Evolutionary conservation across 2,329 filamentous ascomycete genomes (phyloP).

Genomic region (Ophiostoma quercus): DNA sequence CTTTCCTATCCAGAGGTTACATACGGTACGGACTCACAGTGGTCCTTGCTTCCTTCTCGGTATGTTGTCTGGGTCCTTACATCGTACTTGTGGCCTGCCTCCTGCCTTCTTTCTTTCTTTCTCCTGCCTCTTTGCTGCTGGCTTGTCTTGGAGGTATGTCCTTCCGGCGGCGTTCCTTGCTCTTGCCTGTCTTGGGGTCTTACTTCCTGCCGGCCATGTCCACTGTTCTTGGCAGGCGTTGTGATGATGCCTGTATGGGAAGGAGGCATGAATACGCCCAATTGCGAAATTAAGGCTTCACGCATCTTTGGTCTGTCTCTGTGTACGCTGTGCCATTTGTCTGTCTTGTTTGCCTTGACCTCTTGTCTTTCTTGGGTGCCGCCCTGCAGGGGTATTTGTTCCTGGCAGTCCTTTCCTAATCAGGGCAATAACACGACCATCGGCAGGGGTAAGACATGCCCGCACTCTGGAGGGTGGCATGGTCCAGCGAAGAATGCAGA

Average conservation of each 20-base stretch:
- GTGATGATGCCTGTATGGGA: not conserved
- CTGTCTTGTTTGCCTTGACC: not conserved
- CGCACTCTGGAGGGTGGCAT: not conserved
- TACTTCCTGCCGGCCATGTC: not conserved
- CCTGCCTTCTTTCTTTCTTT: not conserved
- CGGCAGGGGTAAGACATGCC: conserved; percentile 1
- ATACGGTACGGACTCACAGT: not conserved
- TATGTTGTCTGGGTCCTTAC: not conserved
- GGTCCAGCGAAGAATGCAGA: not conserved
- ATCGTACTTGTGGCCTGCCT: not conserved
- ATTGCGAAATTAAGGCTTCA: not conserved
- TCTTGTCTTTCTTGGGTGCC: not conserved
- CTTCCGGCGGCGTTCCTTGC: not conserved
- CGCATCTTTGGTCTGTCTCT: not conserved
- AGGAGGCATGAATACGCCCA: not conserved
- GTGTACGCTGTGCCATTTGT: not conserved
- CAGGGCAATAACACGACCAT: conserved; percentile 7
- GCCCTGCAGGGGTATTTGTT: conserved; percentile 9
- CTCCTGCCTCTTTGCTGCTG: not conserved
- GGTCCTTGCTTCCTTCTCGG: conserved; percentile 7
- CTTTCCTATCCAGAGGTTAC: conserved; percentile 1
- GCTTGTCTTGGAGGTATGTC: not conserved
- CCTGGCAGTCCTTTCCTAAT: conserved; percentile 4
- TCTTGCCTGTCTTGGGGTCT: conserved; percentile 1
- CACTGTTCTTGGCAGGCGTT: not conserved